Base-by-base conservation (phyloP, 1,139 yeast genomes). In the Wickerhamomyces sp. region DNA sequence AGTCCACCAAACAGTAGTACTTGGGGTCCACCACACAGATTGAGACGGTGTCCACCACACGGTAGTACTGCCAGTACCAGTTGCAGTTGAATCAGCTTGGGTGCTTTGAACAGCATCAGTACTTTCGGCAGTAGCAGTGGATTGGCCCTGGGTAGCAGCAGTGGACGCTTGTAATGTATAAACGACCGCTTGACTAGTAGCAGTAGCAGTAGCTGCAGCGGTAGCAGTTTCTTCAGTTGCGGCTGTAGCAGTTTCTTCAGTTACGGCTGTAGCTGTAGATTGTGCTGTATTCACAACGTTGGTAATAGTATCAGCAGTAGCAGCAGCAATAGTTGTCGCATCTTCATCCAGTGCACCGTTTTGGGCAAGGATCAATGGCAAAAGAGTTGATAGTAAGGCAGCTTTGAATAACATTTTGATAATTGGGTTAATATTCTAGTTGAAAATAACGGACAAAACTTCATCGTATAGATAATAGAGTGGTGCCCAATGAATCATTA, bases 21-120 rank as follows among this genome's bases (percentile, higher is more conserved):
- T 37, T 17, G 59, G 54, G n/a, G 49, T 40, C 61, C 61, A 57
- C 61, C 61, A 57, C 11, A 56, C 41, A 5, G 54, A 54, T 10
- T 57, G 46, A 10, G 47, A 9, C 25, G 33, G 37, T 5, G 37
- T 26, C 34, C 37, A 31, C 35, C 35, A 31, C 3, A 25, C 28
- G 4, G 39, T 36, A 6, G 57, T 49, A 3, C 54, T 45, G 24
- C 47, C 48, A 3, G 23, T 12, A 9, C 25, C 30, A 15, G 32
- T 9, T 10, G 31, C n/a, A 12, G 20, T 26, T 6, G 25, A 15
- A 17, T 23, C 23, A 16, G 26, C 24, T 13, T 17, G 24, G 10
- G 32, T 12, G 15, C 14, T 26, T 15, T 13, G 18, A 19, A n/a
- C n/a, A n/a, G n/a, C n/a, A n/a, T n/a, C n/a, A n/a, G n/a, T n/a